Evolutionary conservation across 1,284 basidiomycete species (phyloP).

Genomic region (Sporisorium graminicola): DNA sequence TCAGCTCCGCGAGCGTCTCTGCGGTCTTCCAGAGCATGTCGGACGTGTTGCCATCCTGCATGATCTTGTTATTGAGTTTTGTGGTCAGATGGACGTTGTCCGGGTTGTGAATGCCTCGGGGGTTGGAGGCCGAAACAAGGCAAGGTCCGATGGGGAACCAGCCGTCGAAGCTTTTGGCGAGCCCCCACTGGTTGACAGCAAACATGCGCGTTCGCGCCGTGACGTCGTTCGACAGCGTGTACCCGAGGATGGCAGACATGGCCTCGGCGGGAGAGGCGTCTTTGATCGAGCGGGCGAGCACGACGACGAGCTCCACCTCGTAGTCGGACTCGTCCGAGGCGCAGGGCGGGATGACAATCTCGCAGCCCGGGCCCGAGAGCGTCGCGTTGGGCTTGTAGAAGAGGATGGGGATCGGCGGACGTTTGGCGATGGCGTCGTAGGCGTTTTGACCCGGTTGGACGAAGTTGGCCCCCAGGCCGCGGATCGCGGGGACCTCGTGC

Average conservation of each 20-base stretch:
- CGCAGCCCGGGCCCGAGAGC: constrained; percentile 36
- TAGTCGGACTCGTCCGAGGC: constrained; percentile 52
- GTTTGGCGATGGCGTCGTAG: constrained; percentile 27
- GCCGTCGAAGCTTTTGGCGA: constrained; percentile 52
- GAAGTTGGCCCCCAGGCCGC: constrained; percentile 51
- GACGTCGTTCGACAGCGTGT: constrained; percentile 59
- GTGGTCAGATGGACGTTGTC: constrained; percentile 78
- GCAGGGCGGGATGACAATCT: constrained; percentile 48
- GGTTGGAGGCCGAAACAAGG: constrained; percentile 55
- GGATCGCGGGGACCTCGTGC: constrained; percentile 26
- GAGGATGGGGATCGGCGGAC: constrained; percentile 52
- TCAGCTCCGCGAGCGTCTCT: constrained; percentile 51
- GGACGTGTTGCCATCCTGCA: constrained; percentile 81
- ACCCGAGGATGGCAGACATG: constrained; percentile 44
- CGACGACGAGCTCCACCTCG: constrained; percentile 59
- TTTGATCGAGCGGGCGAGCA: constrained; percentile 40
- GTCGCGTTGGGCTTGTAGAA: constrained; percentile 55
- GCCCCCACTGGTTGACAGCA: constrained; percentile 54
- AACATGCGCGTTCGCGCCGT: constrained; percentile 56
- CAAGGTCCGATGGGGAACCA: constrained; percentile 50
- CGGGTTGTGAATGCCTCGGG: constrained; percentile 77
- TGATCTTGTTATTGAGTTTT: constrained; percentile 77
- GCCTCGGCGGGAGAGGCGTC: constrained; percentile 40
- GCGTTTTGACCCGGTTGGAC: constrained; percentile 42
- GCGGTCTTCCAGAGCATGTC: constrained; percentile 63